Base-by-base conservation (phyloP, 495 filamentous ascomycete genomes). In the Rhizodiscina lignyota region DNA sequence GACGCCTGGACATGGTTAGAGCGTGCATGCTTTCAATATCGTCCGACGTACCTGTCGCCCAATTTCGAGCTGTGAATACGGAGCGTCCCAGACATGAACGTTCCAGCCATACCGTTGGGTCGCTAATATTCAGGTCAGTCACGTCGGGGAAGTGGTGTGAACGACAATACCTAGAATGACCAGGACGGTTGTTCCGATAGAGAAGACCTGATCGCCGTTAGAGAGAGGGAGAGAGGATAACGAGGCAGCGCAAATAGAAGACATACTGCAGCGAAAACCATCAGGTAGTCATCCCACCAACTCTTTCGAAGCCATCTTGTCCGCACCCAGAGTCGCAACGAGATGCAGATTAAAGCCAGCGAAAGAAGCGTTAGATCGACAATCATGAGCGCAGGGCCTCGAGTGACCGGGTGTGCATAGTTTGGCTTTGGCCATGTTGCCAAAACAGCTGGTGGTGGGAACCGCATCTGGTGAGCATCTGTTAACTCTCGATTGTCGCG, bases 221-320 rank as follows among this genome's bases (percentile, higher is more conserved):
- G 35, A 32, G 23, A 19, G 30, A 22, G 6, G 24, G 22, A 2
- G 18, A n/a, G n/a, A n/a, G n/a, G n/a, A n/a, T n/a, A n/a, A n/a
- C n/a, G n/a, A n/a, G n/a, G n/a, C n/a, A n/a, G n/a, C n/a, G n/a
- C n/a, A n/a, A n/a, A n/a, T n/a, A n/a, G 18, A 27, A 21, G 21
- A 47, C 40, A 30, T 22, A 43, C 44, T 35, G 42, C 38, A 1
- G 45, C 46, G 12, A 33, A 28, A 12, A 45, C 24, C 46, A 49
- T 45, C 6, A 45, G 32, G 38, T 36, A 45, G 24, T 49, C 46
- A 38, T 49, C 46, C 46, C 46, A 49, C 42, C 42, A 39, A 34
- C 32, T 37, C 36, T 37, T 42, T 6, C 36, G 34, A 4, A 45
- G 27, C 42, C 38, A 42, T 26, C 35, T 24, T 22, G 42, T 38